Evolutionary conservation across 1,284 basidiomycete species (phyloP).

Genomic region (Leucoagaricus sp.): DNA sequence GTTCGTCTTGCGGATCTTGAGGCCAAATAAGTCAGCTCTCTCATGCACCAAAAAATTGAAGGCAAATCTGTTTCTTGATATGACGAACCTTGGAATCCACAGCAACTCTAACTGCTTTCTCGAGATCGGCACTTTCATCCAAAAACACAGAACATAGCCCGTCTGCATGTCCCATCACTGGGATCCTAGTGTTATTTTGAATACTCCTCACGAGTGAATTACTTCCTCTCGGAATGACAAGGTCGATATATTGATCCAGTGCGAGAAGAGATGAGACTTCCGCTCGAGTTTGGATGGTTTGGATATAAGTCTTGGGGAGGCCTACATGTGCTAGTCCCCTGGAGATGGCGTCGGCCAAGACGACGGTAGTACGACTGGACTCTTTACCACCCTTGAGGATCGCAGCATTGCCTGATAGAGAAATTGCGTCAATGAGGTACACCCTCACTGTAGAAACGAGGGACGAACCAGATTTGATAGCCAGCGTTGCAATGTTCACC

Average conservation of each 20-base stretch:
- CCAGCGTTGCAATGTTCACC: slow-evolving; percentile 94
- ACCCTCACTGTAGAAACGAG: no score
- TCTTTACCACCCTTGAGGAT: slow-evolving; percentile 98
- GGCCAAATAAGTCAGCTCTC: no score
- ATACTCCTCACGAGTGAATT: slow-evolving; percentile 90
- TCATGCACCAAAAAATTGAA: no score
- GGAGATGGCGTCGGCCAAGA: slow-evolving; percentile 82
- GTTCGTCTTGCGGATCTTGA: slow-evolving; percentile 8
- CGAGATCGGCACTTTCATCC: slow-evolving; percentile 78
- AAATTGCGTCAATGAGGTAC: background rate
- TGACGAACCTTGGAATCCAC: slow-evolving; percentile 91
- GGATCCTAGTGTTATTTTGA: slow-evolving; percentile 88
- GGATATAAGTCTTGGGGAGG: slow-evolving; percentile 83
- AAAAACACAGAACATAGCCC: slow-evolving; percentile 91
- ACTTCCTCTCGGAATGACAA: slow-evolving; percentile 96
- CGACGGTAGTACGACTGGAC: slow-evolving; percentile 74
- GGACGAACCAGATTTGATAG: slow-evolving; percentile 91
- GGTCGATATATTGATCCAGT: slow-evolving; percentile 91
- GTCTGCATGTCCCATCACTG: slow-evolving; percentile 99
- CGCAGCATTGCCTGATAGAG: slow-evolving; percentile 75
- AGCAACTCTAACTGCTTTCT: slow-evolving; percentile 81
- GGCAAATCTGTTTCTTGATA: no score
- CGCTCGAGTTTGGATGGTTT: slow-evolving; percentile 90
- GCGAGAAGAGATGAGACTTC: slow-evolving; percentile 88
- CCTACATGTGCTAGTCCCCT: slow-evolving; percentile 73